Evolutionary conservation across 306 rosid genomes (phyloP), one percentile per base, ranked within the genome.

Genomic region (Fragaria vesca): DNA sequence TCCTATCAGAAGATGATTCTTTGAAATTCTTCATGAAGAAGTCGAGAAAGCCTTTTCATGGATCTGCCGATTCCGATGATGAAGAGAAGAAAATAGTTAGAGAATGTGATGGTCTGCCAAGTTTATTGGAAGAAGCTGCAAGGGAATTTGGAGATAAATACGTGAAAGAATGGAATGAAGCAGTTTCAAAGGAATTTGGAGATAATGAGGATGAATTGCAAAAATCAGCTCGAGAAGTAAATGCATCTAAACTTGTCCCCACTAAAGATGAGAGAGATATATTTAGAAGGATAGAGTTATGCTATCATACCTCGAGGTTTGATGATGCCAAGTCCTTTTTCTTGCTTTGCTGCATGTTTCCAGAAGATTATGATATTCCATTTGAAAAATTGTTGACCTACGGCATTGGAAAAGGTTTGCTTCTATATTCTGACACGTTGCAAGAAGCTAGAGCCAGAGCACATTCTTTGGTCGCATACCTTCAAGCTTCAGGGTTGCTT

Each of bases 311-410:
- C 63, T 57, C 24, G 61, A 38, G 13, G 15, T 20, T 10, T 9
- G 24, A 8, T 28, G 74, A 83, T 61, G 52, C 74, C 13, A 62
- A 43, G 42, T 40, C 20, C 1, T 40, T 34, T 6, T 74, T 82
- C 40, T 66, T 82, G 74, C 34, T 82, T 4, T 78, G 82, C 13
- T 42, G 86, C 12, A 28, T 83, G 12, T 83, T 71, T 38, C 73
- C 77, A 6, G 63, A 80, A 26, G 79, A 76, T 73, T 26, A 47
- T 8, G 13, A 70, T 8, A 70, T 83, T 17, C 2, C 1, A 21
- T 6, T 28, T 26, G 73, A 83, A 36, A 38, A 81, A 2, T 38
- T 85, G 61, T 26, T 68, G 6, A 70, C 10, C 62, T 80, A 73
- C 42, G 75, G 63, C 1, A 26, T 57, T 12, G 82, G 85, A 1